These are phyloP conservation scores for Exophiala mesophila DNA, from an alignment of 2,329 filamentous ascomycete species.

Conservation along the genomic window DNA sequence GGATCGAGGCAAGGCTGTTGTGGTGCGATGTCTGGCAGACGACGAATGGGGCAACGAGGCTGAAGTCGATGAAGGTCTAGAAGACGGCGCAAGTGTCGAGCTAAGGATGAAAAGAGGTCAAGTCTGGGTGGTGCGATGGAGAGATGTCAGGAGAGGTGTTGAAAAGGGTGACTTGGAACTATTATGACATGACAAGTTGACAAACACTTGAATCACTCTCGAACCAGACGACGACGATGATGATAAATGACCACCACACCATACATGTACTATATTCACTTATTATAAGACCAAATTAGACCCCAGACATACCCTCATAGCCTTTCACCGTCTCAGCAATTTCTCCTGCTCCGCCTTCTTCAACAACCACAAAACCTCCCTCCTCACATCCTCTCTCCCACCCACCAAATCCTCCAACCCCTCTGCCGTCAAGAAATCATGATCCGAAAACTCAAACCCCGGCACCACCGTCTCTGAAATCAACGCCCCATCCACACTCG, in stretches of 20 bases:
- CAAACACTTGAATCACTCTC: too few species aligned
- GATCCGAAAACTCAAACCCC: constrained; percentile 63
- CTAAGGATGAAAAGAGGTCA: constrained; percentile 52
- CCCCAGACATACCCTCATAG: too few species aligned
- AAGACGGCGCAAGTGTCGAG: constrained; percentile 28
- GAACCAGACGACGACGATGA: too few species aligned
- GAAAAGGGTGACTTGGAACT: constrained; percentile 41
- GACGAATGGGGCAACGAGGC: constrained; percentile 22
- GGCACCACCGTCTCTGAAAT: constrained; percentile 66
- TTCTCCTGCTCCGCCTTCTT: constrained; percentile 23
- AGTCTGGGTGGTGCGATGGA: constrained; percentile 66
- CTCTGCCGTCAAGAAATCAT: constrained; percentile 58
- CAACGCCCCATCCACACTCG: constrained; percentile 49
- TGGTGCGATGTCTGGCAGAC: constrained; percentile 57
- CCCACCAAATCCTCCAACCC: constrained; percentile 51
- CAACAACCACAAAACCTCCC: constrained; percentile 42
- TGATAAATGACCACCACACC: too few species aligned
- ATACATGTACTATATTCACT: too few species aligned
- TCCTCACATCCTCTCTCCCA: constrained; percentile 38
- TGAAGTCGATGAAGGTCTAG: constrained; percentile 14
- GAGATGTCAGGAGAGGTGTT: constrained; percentile 60
- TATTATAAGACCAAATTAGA: too few species aligned
- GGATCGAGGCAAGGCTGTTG: constrained; percentile 77
- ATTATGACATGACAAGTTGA: constrained; percentile 31
- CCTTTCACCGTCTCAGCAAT: constrained; percentile 6